These are phyloP conservation scores for Ganoderma sp. DNA, from an alignment of 1,284 basidiomycete species.

Conservation along the genomic window DNA sequence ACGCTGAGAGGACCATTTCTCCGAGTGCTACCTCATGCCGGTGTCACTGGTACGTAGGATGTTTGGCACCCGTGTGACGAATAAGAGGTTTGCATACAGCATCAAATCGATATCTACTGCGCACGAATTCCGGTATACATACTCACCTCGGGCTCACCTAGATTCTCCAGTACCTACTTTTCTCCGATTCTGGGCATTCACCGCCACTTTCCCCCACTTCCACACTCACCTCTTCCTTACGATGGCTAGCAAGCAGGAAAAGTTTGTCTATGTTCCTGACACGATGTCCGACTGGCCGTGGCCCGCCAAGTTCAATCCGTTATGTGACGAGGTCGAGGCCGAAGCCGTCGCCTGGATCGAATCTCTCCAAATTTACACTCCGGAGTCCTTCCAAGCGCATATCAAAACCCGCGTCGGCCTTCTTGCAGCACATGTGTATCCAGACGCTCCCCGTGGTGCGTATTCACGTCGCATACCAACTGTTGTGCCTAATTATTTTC, in stretches of 20 bases:
- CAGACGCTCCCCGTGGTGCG: not conserved
- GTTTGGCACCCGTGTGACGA: no score
- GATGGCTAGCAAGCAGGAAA: not conserved
- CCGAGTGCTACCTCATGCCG: no score
- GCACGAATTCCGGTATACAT: no score
- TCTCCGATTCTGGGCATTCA: no score
- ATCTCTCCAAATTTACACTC: not conserved
- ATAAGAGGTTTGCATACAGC: no score
- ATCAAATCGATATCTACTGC: no score
- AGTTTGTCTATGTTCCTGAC: not conserved
- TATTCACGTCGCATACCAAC: not conserved
- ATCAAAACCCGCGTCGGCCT: not conserved
- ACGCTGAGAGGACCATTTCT: no score
- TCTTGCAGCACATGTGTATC: not conserved
- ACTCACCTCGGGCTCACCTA: conserved; percentile 20
- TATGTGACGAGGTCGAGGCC: not conserved
- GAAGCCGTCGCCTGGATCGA: not conserved
- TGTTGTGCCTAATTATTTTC: not conserved
- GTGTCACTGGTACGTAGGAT: no score
- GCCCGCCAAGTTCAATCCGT: not conserved
- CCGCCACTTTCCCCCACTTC: no score
- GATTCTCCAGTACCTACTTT: no score
- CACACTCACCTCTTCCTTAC: no score
- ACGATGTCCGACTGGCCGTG: conserved; percentile 6
- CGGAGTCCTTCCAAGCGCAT: not conserved